Conservation (phyloP, 768 basidiomycete species). For the Naganishia onofrii region DNA sequence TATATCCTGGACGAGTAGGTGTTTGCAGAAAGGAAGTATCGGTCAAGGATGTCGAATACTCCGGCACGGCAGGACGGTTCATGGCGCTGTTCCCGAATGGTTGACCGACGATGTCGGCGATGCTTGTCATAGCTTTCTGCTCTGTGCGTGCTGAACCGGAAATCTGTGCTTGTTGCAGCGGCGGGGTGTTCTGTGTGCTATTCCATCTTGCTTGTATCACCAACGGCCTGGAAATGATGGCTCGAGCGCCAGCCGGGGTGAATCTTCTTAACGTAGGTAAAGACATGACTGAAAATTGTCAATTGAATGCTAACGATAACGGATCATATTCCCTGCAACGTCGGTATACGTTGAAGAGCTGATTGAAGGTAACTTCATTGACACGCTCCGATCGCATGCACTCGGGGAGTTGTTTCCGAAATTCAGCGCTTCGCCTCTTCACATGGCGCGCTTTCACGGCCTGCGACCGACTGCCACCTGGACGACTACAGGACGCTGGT, state of each 20-base stretch:
- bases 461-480: neutral
- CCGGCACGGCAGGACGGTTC: neutral
- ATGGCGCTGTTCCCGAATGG: neutral
- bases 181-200: conserved; percentile 1
- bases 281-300: neutral
- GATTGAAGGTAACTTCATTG: neutral
- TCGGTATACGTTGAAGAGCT: neutral
- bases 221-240: neutral
- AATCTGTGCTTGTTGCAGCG: neutral
- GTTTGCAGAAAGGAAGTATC: conserved; percentile 18
- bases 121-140: conserved; percentile 4
- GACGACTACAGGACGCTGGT: too few relatives aligned
- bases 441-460: neutral
- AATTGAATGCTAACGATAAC: neutral
- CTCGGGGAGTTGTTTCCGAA: neutral
- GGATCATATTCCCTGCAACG: neutral
- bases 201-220: conserved; percentile 11
- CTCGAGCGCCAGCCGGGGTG: neutral
- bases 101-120: conserved; percentile 20
- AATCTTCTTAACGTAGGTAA: neutral
- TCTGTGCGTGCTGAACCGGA: conserved; percentile 16
- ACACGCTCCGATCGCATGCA: neutral
- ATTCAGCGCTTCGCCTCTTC: neutral
- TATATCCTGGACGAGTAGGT: conserved; percentile 35
- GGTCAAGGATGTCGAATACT: neutral